Base-by-base conservation (phyloP, 768 basidiomycete species). In the Panaeolus papilionaceus region DNA sequence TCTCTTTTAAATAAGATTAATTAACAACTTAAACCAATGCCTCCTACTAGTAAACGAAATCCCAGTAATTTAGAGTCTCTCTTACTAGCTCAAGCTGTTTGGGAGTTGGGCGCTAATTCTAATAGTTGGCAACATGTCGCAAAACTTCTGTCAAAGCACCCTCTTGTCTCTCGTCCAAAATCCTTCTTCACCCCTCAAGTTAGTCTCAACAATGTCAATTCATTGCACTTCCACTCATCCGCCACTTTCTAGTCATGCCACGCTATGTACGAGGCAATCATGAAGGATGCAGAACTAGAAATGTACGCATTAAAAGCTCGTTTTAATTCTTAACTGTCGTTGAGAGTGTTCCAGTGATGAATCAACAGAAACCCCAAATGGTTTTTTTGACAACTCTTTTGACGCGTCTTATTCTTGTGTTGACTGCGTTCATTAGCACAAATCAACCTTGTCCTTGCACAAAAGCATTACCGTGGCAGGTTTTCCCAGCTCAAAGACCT, bases 61-160 rank as follows among this genome's bases (percentile, higher is more conserved):
- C 71, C 76, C 47, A 76, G 70, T 47, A 72, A 71, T 72, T 75
- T 92, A 64, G 94, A 96, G 79, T 83, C 87, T 66, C 89, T 98
- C 62, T 79, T 98, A 37, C 85, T 97, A 62, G 88, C 95, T 1
- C 96, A 98, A 79, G 90, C 94, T 0, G 90, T 94, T 49, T 93
- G 93, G 78, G 93, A 96, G 74, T 83, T 90, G 66, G 95, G 95
- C 14, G 81, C 88, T 40, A 79, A 84, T 58, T 49, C 73, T 2
- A 26, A 68, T 33, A 83, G 84, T 4, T 96, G 95, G 95, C 73
- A 83, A 40, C 77, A 83, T 6, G 87, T 96, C 9, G 84, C 92
- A 23, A 84, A 85, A 49, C 70, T 92, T 7, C 84, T 97, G 20
- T 81, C 85, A 18, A 86, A 86, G 33, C 94, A 96, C 71, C 89